Evolutionary conservation across 177 flowering plant genomes (phyloP).

Genomic region (Vitis hybrid): DNA sequence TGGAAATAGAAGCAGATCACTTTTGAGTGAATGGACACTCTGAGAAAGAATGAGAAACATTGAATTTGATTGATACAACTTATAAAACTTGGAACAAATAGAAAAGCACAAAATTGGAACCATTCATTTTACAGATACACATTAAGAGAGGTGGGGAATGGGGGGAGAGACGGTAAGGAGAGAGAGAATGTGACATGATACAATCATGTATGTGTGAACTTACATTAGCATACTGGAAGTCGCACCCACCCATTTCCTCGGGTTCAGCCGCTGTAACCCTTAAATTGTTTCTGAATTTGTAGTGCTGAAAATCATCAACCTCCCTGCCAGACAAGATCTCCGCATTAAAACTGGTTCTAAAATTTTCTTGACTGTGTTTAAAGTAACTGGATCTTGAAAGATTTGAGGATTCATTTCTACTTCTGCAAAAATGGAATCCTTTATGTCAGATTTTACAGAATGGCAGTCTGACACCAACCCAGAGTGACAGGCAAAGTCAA

Average conservation of each 20-base stretch:
- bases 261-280: conserved; percentile 25
- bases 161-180: neutral
- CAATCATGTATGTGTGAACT: conserved; percentile 21
- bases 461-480: conserved; percentile 39
- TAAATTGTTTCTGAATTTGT: conserved; percentile 11
- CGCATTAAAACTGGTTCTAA: conserved; percentile 17
- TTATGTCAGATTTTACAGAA: conserved; percentile 31
- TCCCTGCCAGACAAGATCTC: conserved; percentile 32
- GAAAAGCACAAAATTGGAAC: too few species aligned
- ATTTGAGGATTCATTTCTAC: conserved; percentile 39
- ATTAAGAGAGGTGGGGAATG: too few species aligned
- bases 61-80: too few species aligned
- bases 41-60: too few species aligned
- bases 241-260: conserved; percentile 24
- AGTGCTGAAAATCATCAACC: conserved; percentile 5
- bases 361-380: conserved; percentile 35
- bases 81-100: too few species aligned
- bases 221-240: conserved; percentile 40
- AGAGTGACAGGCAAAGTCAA: conserved; percentile 60
- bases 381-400: conserved; percentile 30
- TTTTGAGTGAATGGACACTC: too few species aligned
- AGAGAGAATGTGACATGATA: neutral
- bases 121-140: too few species aligned
- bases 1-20: neutral
- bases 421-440: conserved; percentile 27